These are phyloP conservation scores for Penicillium egyptiacum DNA, from an alignment of 495 filamentous ascomycete species.

Conservation along the genomic window DNA sequence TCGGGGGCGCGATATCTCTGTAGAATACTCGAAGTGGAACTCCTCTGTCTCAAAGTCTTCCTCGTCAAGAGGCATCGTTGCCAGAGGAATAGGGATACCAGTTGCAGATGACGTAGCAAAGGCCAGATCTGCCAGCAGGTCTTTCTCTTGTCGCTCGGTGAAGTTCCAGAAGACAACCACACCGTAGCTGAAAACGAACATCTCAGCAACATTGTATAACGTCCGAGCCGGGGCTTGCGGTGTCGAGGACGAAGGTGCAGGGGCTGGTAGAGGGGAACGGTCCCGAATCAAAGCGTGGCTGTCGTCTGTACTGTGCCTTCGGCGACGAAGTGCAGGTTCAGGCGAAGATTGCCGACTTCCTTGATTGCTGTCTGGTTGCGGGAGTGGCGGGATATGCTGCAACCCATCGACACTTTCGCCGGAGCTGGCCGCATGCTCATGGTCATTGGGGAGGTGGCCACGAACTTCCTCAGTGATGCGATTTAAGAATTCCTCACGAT, in stretches of 20 bases:
- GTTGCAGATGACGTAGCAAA: slow-evolving; percentile 67
- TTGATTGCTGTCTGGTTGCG: slow-evolving; percentile 6
- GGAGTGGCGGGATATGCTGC: neutral
- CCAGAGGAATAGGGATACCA: slow-evolving; percentile 57
- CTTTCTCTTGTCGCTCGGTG: slow-evolving; percentile 91
- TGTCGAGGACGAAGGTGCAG: slow-evolving; percentile 18
- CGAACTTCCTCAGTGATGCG: slow-evolving; percentile 25
- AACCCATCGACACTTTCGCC: neutral
- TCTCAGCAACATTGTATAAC: slow-evolving; percentile 80
- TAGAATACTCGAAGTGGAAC: slow-evolving; percentile 97
- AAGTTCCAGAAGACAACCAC: slow-evolving; percentile 99
- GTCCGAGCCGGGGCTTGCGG: slow-evolving; percentile 48
- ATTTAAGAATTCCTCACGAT: slow-evolving; percentile 19
- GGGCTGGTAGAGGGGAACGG: slow-evolving; percentile 18
- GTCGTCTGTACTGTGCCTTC: slow-evolving; percentile 31
- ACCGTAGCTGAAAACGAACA: slow-evolving; percentile 98
- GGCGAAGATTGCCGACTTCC: slow-evolving; percentile 6
- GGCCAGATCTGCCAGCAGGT: slow-evolving; percentile 91
- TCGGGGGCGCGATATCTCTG: slow-evolving; percentile 76
- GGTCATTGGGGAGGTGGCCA: slow-evolving; percentile 20
- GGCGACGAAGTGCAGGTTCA: slow-evolving; percentile 23
- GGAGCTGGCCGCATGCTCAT: slow-evolving; percentile 18
- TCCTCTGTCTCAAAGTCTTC: slow-evolving; percentile 97
- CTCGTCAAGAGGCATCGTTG: slow-evolving; percentile 69
- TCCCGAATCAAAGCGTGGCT: slow-evolving; percentile 23